Evolutionary conservation across 257 asterid genomes (phyloP).

Genomic region (Solanum gandarillasii): DNA sequence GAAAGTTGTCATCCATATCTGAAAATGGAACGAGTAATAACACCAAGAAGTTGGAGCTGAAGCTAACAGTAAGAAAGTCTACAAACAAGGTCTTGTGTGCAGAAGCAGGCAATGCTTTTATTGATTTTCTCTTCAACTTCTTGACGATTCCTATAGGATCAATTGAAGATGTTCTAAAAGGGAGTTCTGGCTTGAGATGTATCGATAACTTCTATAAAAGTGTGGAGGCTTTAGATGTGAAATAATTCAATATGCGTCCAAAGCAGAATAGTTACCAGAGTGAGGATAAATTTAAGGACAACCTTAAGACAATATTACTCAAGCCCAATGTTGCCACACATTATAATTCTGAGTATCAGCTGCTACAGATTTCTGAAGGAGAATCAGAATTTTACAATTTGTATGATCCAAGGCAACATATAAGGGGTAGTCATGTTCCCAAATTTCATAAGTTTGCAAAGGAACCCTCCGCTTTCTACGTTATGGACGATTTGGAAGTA

Average conservation of each 20-base stretch:
- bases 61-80: neutral
- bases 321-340: neutral
- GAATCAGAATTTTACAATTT: neutral
- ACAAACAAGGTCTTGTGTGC: neutral
- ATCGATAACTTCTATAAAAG: neutral
- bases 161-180: neutral
- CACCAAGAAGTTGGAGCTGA: neutral
- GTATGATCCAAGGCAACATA: neutral
- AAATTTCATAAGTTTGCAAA: neutral
- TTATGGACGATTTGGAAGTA: neutral
- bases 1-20: neutral
- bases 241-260: neutral
- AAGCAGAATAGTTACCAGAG: neutral
- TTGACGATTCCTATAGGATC: constrained; percentile 5
- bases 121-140: constrained; percentile 5
- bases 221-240: neutral
- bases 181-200: neutral
- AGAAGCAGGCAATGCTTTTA: neutral
- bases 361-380: neutral
- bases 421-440: neutral
- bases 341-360: neutral
- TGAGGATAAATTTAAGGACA: neutral
- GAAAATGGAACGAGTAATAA: neutral
- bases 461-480: neutral
- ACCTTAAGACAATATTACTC: neutral